These are phyloP conservation scores for Vanderwaltozyma tropicalis DNA, from an alignment of 805 yeast species.

Conservation along the genomic window DNA sequence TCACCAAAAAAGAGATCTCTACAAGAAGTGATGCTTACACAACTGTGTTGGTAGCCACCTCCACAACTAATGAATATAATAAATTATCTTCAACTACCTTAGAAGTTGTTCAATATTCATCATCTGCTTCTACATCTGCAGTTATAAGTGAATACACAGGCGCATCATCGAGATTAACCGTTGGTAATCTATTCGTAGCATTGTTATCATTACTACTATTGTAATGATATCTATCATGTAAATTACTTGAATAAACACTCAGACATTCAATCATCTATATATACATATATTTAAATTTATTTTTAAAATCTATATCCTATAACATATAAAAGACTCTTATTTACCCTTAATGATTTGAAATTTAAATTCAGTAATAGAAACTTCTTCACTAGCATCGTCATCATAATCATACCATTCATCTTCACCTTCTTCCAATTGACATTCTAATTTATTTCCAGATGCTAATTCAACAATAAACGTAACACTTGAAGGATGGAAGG, in stretches of 20 bases:
- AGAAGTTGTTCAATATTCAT: conserved; percentile 11
- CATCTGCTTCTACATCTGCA: conserved; percentile 4
- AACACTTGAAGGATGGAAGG: conserved; percentile 48
- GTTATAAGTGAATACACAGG: conserved; percentile 7
- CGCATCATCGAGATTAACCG: conserved; percentile 2
- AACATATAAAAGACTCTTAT: conserved; percentile 1
- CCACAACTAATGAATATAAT: neutral
- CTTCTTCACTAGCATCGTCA: conserved; percentile 71
- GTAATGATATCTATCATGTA: neutral
- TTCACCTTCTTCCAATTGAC: conserved; percentile 51
- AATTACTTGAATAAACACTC: neutral
- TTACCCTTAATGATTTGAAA: conserved; percentile 47
- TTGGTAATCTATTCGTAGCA: neutral
- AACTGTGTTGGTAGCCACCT: conserved; percentile 1
- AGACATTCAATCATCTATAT: neutral
- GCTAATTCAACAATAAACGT: conserved; percentile 14
- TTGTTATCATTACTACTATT: neutral
- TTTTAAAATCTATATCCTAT: neutral
- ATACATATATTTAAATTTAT: neutral
- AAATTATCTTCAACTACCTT: conserved; percentile 6
- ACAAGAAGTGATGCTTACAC: neutral
- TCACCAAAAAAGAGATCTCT: too few species aligned
- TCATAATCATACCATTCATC: conserved; percentile 95
- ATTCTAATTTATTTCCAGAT: conserved; percentile 20
- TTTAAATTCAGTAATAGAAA: conserved; percentile 60